Evolutionary conservation across 1,284 basidiomycete species (phyloP).

Genomic region (Omphalotus olearius): DNA sequence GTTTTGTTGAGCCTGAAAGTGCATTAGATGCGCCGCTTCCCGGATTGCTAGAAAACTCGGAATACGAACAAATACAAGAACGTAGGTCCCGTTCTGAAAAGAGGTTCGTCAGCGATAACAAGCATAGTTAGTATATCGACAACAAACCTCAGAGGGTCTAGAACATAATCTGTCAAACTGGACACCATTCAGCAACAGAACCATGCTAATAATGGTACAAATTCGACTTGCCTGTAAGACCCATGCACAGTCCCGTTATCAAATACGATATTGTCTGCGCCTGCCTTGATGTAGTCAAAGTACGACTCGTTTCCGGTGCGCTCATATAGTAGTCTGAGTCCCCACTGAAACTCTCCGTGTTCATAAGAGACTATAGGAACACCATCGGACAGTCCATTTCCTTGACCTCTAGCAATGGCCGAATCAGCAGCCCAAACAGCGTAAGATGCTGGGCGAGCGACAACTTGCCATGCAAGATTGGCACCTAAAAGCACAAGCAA

Average conservation of each 20-base stretch:
- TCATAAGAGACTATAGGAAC: slow-evolving; percentile 35
- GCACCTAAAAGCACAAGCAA: no score
- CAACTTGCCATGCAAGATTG: background rate
- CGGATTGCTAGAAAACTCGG: background rate
- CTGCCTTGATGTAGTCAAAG: slow-evolving; percentile 35
- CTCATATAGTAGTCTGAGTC: slow-evolving; percentile 33
- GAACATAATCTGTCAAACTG: slow-evolving; percentile 27
- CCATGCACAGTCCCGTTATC: slow-evolving; percentile 34
- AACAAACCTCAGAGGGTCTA: slow-evolving; percentile 32
- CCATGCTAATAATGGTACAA: background rate
- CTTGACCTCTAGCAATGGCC: slow-evolving; percentile 36
- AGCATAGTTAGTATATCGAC: background rate
- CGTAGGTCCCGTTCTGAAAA: slow-evolving; percentile 31
- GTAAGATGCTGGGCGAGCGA: slow-evolving; percentile 30
- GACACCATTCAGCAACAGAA: background rate
- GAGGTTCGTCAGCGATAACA: background rate
- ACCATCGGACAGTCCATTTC: slow-evolving; percentile 34
- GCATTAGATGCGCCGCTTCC: background rate
- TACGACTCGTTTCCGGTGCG: slow-evolving; percentile 36
- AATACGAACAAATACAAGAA: slow-evolving; percentile 33
- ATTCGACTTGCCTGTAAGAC: slow-evolving; percentile 29
- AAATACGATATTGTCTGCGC: slow-evolving; percentile 33
- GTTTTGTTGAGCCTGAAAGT: slow-evolving; percentile 29
- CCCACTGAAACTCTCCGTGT: slow-evolving; percentile 40
- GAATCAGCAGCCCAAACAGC: slow-evolving; percentile 43